Conservation (phyloP, 805 yeast species). For the Lipomyces kockii region DNA sequence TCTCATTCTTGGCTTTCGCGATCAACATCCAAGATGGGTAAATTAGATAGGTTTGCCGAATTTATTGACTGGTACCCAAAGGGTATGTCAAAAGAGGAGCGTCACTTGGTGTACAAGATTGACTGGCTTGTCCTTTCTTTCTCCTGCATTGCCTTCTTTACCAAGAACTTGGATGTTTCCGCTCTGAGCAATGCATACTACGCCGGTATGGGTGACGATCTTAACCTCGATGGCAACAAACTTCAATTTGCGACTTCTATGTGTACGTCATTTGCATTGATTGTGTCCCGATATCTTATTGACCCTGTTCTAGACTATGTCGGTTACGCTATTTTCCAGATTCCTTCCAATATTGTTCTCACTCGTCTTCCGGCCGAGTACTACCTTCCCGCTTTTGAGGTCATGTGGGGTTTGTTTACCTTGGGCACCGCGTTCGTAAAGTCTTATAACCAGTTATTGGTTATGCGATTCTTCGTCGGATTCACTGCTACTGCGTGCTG, state of each 20-base stretch:
- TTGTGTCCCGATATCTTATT: slow-evolving; percentile 49
- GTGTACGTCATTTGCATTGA: slow-evolving; percentile 12
- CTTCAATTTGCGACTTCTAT: slow-evolving; percentile 54
- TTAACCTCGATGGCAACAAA: slow-evolving; percentile 66
- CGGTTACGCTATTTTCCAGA: slow-evolving; percentile 47
- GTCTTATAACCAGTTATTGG: slow-evolving; percentile 42
- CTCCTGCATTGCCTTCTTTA: slow-evolving; percentile 67
- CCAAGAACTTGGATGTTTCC: slow-evolving; percentile 64
- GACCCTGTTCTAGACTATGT: slow-evolving; percentile 47
- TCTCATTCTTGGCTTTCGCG: not conserved
- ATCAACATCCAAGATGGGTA: not conserved
- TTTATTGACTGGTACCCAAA: slow-evolving; percentile 25
- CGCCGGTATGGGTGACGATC: slow-evolving; percentile 62
- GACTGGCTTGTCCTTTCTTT: slow-evolving; percentile 61
- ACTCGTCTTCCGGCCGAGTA: slow-evolving; percentile 50
- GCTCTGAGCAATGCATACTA: slow-evolving; percentile 70
- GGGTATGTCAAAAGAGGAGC: slow-evolving; percentile 50
- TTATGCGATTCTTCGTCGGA: slow-evolving; percentile 50
- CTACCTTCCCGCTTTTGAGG: slow-evolving; percentile 47
- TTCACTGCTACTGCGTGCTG: slow-evolving; percentile 51
- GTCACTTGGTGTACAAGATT: slow-evolving; percentile 56
- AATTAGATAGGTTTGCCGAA: slow-evolving; percentile 13
- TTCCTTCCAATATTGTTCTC: slow-evolving; percentile 46
- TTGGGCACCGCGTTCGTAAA: slow-evolving; percentile 43
- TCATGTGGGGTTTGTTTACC: slow-evolving; percentile 49